Conservation (phyloP, 768 basidiomycete species). For the Clavulina sp. region DNA sequence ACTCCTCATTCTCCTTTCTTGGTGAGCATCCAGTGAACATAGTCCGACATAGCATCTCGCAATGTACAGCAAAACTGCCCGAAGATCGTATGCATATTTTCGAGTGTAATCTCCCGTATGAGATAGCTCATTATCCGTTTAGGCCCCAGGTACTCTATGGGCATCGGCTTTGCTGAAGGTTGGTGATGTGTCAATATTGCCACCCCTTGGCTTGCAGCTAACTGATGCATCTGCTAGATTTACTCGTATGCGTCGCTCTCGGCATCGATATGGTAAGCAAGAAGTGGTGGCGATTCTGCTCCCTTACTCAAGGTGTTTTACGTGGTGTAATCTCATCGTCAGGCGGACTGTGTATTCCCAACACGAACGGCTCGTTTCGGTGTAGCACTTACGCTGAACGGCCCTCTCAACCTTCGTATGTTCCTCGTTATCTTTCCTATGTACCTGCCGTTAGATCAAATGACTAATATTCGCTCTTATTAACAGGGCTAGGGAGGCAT, state of each 20-base stretch:
- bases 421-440: not conserved
- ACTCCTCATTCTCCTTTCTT: not conserved
- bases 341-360: slow-evolving; percentile 90
- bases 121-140: slow-evolving; percentile 10
- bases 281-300: not conserved
- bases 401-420: slow-evolving; percentile 70
- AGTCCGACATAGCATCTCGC: slow-evolving; percentile 38
- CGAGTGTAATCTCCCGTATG: not conserved
- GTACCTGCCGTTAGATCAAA: not conserved
- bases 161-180: slow-evolving; percentile 87
- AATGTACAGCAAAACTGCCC: slow-evolving; percentile 64
- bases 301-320: not conserved
- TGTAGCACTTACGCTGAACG: slow-evolving; percentile 65
- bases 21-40: slow-evolving; percentile 6
- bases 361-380: slow-evolving; percentile 86
- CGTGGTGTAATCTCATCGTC: not conserved
- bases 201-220: too few relatives aligned
- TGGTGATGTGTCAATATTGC: too few relatives aligned
- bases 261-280: slow-evolving; percentile 71
- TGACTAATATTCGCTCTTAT: not conserved
- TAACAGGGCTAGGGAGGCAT: slow-evolving; percentile 51
- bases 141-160: slow-evolving; percentile 89
- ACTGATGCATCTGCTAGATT: slow-evolving; percentile 39
- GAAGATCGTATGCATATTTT: slow-evolving; percentile 40
- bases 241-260: slow-evolving; percentile 80